Conservation (phyloP, 805 yeast genomes). For the Monosporozyma aerobia region DNA sequence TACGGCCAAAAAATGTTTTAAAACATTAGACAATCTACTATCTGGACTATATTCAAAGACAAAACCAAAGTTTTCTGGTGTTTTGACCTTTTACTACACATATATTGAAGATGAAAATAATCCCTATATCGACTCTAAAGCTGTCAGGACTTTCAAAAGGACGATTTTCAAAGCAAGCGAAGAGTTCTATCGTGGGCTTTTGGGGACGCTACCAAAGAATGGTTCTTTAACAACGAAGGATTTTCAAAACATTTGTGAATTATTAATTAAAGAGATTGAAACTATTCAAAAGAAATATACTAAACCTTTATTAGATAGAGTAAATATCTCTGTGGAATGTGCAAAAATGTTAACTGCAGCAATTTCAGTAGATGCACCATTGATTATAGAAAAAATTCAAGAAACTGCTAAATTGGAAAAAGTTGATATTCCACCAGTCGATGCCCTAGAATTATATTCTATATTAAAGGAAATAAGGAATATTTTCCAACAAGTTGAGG, state of each 20-base stretch:
- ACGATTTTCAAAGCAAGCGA: conserved; percentile 36
- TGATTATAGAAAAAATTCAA: conserved; percentile 42
- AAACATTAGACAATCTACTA: conserved; percentile 36
- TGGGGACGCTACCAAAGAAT: conserved; percentile 50
- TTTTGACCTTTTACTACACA: conserved; percentile 40
- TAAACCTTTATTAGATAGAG: conserved; percentile 48
- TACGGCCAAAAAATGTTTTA: conserved; percentile 40
- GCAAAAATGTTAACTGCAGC: conserved; percentile 42
- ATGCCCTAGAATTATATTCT: conserved; percentile 49
- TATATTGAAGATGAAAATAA: conserved; percentile 40
- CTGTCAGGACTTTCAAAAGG: conserved; percentile 35
- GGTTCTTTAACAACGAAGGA: conserved; percentile 44
- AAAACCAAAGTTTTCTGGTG: conserved; percentile 53
- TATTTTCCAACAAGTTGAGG: conserved; percentile 40
- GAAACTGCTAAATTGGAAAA: conserved; percentile 23
- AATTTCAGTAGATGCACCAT: conserved; percentile 44
- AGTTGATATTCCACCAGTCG: conserved; percentile 39
- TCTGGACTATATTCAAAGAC: conserved; percentile 34
- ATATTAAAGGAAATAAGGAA: conserved; percentile 44
- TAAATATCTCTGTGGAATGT: conserved; percentile 42
- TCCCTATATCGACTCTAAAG: conserved; percentile 21
- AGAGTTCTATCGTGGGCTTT: conserved; percentile 34
- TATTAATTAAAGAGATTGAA: conserved; percentile 41
- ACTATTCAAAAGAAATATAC: conserved; percentile 51
- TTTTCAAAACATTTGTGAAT: conserved; percentile 47